phyloP scores from a whole-genome alignment of 768 basidiomycete genomes.

The Rubroboletus satanas region DNA sequence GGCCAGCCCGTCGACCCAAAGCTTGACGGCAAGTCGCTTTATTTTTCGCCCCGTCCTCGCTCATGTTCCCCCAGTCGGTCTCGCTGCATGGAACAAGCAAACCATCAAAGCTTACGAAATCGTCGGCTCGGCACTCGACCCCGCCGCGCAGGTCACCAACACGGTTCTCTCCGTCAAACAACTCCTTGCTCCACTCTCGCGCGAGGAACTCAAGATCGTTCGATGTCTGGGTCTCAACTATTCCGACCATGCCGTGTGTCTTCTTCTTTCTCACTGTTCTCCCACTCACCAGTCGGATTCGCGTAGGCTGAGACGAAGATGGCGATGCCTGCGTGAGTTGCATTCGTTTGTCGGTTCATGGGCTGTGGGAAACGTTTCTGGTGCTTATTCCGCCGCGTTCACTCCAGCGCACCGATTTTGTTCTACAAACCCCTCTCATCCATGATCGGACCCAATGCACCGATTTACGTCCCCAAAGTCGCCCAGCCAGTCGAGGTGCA shows the following conservation, averaged over 20 bases:
- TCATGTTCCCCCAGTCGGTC: constrained; percentile 48
- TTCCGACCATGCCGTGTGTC: constrained; percentile 71
- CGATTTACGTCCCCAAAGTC: constrained; percentile 59
- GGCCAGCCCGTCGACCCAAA: constrained; percentile 69
- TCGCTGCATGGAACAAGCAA: constrained; percentile 48
- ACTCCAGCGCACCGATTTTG: constrained; percentile 57
- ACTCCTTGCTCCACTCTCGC: constrained; percentile 65
- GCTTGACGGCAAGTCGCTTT: constrained; percentile 51
- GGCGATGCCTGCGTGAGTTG: constrained; percentile 56
- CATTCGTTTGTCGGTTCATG: not conserved
- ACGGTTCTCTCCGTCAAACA: constrained; percentile 66
- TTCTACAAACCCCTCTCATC: constrained; percentile 77
- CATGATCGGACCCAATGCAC: constrained; percentile 66
- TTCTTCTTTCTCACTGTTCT: not conserved
- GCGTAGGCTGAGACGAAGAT: constrained; percentile 65
- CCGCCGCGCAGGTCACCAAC: constrained; percentile 57
- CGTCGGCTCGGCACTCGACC: constrained; percentile 63
- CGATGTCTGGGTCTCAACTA: constrained; percentile 82
- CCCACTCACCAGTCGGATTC: not conserved
- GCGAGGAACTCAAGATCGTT: constrained; percentile 63
- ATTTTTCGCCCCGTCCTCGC: not conserved
- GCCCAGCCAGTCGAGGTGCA: constrained; percentile 70
- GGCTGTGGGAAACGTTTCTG: not conserved
- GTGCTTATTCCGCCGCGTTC: not conserved
- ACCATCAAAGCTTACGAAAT: constrained; percentile 70